Base-by-base conservation (phyloP, 352 stramenopile species). In the Halophytophthora batemanensis region DNA sequence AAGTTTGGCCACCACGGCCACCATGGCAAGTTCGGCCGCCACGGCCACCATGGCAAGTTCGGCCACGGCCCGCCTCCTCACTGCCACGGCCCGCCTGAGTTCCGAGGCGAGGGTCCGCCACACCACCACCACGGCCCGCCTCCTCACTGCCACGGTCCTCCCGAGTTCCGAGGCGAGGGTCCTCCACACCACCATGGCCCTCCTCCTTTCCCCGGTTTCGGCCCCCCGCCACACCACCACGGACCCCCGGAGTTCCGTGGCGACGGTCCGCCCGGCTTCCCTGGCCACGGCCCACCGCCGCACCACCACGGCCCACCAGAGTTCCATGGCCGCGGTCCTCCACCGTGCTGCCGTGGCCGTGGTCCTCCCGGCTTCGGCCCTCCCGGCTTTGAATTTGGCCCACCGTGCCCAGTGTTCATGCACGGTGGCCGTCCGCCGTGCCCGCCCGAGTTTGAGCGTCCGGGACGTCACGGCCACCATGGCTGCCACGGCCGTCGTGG, bases 31-130 rank as follows among this genome's bases (percentile, higher is more conserved):
- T 28, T 44, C 21, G 43, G 37, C 17, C 49, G 11, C 2, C 53
- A 61, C 18, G 38, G 41, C 15, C 54, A 65, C 18, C 42, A 50
- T 15, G 53, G 45, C 2, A 56, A 46, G 18, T 56, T 53, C 34
- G 51, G 49, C 25, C 50, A 52, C 31, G 61, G 44, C 0, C 41
- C 41, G 3, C 41, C 41, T 23, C 41, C 22, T 15, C 46, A 59
- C 36, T 28, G 37, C n/a, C 48, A 37, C 19, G 28, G 53, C 22
- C 53, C 47, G n/a, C 17, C 36, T n/a, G 45, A 19, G 0, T 36
- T 37, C 21, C 39, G 31, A 1, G 34, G n/a, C n/a, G n/a, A n/a
- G n/a, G n/a, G 38, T 25, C 25, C 40, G 6, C 41, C 40, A 25
- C 50, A 10, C 8, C 31, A 45, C 23, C 40, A 45, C 25, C 50